Base-by-base conservation (phyloP, 495 filamentous ascomycete species). In the Cladorrhinum samala region DNA sequence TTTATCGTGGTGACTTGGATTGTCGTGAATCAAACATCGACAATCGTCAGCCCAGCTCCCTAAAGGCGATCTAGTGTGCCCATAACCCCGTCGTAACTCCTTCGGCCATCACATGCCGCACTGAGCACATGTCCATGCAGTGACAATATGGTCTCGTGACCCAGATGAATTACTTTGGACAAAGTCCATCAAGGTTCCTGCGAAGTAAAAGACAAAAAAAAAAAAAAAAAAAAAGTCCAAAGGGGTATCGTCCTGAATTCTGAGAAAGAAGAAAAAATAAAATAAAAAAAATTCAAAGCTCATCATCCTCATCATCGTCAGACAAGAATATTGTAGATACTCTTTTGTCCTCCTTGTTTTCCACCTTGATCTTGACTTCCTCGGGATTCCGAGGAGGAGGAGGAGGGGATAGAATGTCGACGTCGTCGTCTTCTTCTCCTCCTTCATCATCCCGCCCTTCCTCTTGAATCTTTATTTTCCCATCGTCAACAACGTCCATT, bases 241-340 rank as follows among this genome's bases (percentile, higher is more conserved):
- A 33, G 27, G 27, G 27, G 8, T 16, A 47, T 33, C 7, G 1
- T 47, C 42, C 40, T 49, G 47, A 36, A 25, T 20, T 27, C n/a
- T 17, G 25, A 27, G 39, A 13, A 19, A n/a, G 5, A 19, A 18
- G 45, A 3, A 49, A 43, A 53, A 27, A 40, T 21, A 27, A 17
- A 11, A 7, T 6, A 14, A 30, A 18, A 20, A 41, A 40, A 44
- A 43, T 30, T 59, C 54, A 63, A 20, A 63, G 60, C 38, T 64
- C 61, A 37, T 64, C 61, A 24, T 60, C 61, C 49, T 64, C 61
- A 39, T 63, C 61, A 21, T 63, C 57, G 41, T 60, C 57, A 37
- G 53, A 55, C 30, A 63, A 17, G 43, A 63, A 63, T 24, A 63
- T 60, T 23, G 52, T 50, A 9, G 54, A 16, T 7, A 24, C 27